These are phyloP conservation scores for Solanum hybrid DNA, from an alignment of 305 asterid species.

Conservation along the genomic window DNA sequence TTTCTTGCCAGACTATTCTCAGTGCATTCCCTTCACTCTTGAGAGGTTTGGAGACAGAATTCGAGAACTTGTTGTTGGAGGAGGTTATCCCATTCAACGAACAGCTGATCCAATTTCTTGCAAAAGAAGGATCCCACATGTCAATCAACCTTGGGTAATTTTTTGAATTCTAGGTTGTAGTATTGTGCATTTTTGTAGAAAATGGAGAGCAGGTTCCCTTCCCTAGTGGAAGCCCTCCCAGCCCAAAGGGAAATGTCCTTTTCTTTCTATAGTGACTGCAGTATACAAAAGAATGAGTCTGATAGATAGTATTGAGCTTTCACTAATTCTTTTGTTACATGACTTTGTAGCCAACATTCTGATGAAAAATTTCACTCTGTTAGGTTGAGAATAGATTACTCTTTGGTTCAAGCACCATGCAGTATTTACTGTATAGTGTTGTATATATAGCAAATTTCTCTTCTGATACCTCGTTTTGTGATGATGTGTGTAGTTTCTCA, in stretches of 20 bases:
- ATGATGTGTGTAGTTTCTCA: not conserved
- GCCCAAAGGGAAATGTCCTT: not conserved
- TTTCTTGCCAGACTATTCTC: constrained; percentile 45
- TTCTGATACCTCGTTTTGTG: not conserved
- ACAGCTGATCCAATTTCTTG: constrained; percentile 57
- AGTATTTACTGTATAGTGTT: not conserved
- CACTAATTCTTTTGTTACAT: not conserved
- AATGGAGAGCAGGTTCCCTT: not conserved
- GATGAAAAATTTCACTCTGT: not conserved
- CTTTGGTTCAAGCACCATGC: not conserved
- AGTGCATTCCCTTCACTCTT: constrained; percentile 66
- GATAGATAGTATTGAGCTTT: not conserved
- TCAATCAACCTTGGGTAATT: constrained; percentile 57
- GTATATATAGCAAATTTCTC: not conserved
- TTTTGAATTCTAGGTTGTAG: constrained; percentile 5
- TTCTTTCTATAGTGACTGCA: constrained; percentile 4
- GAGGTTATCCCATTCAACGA: constrained; percentile 53
- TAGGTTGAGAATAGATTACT: not conserved
- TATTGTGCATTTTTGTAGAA: not conserved
- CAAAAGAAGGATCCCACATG: constrained; percentile 47
- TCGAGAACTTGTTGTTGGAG: constrained; percentile 42
- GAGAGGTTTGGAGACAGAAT: constrained; percentile 59
- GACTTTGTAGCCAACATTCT: not conserved
- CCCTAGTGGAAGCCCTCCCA: not conserved
- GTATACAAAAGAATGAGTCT: not conserved